These are phyloP conservation scores for Xerocomus brunneocitrinus DNA, from an alignment of 768 basidiomycete genomes.

Conservation along the genomic window DNA sequence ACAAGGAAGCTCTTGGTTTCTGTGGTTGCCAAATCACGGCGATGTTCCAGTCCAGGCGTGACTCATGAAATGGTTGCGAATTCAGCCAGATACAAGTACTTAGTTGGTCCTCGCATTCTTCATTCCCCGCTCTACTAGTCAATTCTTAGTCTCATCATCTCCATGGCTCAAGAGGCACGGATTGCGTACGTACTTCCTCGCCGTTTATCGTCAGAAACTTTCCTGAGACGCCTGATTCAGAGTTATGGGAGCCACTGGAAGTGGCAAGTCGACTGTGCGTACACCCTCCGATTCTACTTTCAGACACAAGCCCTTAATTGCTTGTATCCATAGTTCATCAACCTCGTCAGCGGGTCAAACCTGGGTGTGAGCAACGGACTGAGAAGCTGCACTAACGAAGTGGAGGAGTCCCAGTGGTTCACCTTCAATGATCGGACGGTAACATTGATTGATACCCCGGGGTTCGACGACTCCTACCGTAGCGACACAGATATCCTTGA, in stretches of 20 bases:
- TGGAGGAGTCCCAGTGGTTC: background rate
- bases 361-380: background rate
- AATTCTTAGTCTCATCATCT: background rate
- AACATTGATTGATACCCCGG: slow-evolving; percentile 1
- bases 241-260: background rate
- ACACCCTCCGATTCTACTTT: background rate
- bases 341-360: background rate
- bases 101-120: background rate
- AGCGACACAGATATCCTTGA: slow-evolving; percentile 1
- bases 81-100: background rate
- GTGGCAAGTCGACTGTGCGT: background rate
- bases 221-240: background rate
- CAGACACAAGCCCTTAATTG: background rate
- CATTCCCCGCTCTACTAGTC: background rate
- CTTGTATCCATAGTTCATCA: background rate
- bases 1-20: background rate
- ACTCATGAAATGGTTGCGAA: background rate
- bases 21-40: background rate
- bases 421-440: background rate
- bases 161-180: background rate
- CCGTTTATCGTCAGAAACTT: background rate
- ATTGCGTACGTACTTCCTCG: background rate
- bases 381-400: background rate
- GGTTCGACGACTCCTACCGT: background rate
- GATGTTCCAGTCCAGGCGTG: background rate